phyloP scores from a whole-genome alignment of 257 asterid genomes.

The Solanum dulcamara region DNA sequence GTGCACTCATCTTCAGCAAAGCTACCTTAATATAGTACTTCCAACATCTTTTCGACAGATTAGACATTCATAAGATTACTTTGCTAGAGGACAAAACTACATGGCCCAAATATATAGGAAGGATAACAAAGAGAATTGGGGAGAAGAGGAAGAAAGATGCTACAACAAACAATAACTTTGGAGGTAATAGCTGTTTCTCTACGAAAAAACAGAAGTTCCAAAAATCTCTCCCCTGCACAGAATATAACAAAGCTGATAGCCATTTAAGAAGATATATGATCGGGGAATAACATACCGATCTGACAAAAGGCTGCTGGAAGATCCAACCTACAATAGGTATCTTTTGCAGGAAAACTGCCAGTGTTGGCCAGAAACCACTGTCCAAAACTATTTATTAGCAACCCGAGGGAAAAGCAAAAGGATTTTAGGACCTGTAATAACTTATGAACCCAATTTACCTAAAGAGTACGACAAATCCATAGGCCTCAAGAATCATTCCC shows the following conservation, averaged over 20 bases:
- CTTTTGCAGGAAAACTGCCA: conserved; percentile 86
- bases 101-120: neutral
- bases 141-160: neutral
- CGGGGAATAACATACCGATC: conserved; percentile 58
- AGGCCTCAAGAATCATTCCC: conserved; percentile 92
- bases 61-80: neutral
- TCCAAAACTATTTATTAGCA: conserved; percentile 12
- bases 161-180: neutral
- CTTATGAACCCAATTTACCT: conserved; percentile 33
- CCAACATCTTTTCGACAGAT: neutral
- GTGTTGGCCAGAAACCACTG: conserved; percentile 99
- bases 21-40: neutral
- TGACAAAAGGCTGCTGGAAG: conserved; percentile 76
- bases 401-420: neutral
- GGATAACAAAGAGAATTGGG: neutral
- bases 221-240: neutral
- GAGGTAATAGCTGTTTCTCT: neutral
- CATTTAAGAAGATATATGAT: neutral
- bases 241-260: neutral
- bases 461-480: conserved; percentile 89
- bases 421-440: neutral
- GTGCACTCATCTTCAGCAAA: no score
- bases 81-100: neutral
- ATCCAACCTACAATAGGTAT: conserved; percentile 87
- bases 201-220: neutral